phyloP scores from a whole-genome alignment of 2,329 filamentous ascomycete species.

The Arthrobotrys entomopaga region DNA sequence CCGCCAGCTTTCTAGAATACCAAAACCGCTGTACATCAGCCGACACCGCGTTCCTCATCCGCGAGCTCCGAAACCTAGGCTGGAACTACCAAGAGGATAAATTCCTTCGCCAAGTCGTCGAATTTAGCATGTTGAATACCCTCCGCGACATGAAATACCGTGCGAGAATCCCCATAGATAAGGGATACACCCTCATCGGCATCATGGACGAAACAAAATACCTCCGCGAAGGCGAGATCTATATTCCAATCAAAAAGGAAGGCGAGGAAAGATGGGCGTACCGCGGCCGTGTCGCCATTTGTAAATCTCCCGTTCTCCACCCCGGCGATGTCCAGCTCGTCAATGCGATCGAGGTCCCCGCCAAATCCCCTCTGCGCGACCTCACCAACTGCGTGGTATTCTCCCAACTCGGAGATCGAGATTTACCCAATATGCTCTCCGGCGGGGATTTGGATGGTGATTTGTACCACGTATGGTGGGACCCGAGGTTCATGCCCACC shows the following conservation, averaged over 20 bases:
- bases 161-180: slow-evolving; percentile 75
- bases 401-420: slow-evolving; percentile 74
- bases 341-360: slow-evolving; percentile 70
- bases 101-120: slow-evolving; percentile 77
- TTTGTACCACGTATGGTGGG: slow-evolving; percentile 81
- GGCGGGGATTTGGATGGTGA: slow-evolving; percentile 89
- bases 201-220: slow-evolving; percentile 83
- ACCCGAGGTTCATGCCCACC: slow-evolving; percentile 66
- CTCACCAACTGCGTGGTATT: slow-evolving; percentile 82
- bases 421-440: slow-evolving; percentile 80
- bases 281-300: slow-evolving; percentile 70
- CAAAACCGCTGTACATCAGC: slow-evolving; percentile 70
- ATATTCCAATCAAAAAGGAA: slow-evolving; percentile 68
- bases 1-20: slow-evolving; percentile 72
- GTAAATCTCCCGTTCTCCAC: slow-evolving; percentile 82
- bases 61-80: slow-evolving; percentile 68
- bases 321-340: slow-evolving; percentile 81
- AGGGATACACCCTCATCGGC: slow-evolving; percentile 81
- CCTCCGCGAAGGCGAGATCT: slow-evolving; percentile 75
- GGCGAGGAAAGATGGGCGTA: slow-evolving; percentile 58
- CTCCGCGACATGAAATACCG: slow-evolving; percentile 81
- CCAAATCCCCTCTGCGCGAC: slow-evolving; percentile 70
- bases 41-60: slow-evolving; percentile 72
- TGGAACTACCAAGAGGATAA: slow-evolving; percentile 74
- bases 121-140: slow-evolving; percentile 75